phyloP scores from a whole-genome alignment of 2,329 filamentous ascomycete genomes.

The Trichoderma koningiopsis region DNA sequence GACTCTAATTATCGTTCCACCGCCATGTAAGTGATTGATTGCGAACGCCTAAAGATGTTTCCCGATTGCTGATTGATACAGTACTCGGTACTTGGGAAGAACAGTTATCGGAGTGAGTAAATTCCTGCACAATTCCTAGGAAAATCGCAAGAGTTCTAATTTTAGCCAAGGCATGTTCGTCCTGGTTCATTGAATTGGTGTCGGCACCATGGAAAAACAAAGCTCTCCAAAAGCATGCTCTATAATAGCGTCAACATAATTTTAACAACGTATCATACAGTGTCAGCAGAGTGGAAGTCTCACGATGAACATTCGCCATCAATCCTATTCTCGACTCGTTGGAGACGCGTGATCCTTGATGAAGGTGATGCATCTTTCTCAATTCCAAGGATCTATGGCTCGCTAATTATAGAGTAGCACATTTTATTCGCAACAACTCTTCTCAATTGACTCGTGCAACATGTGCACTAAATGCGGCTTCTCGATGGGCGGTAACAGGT shows the following conservation, averaged over 20 bases:
- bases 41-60: neutral
- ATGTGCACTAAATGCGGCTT: no score
- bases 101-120: neutral
- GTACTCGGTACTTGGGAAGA: slow-evolving; percentile 19
- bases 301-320: slow-evolving; percentile 16
- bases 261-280: slow-evolving; percentile 47
- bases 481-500: no score
- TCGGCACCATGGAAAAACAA: slow-evolving; percentile 37
- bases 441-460: no score
- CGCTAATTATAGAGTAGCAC: no score
- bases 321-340: slow-evolving; percentile 39
- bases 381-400: no score
- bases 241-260: slow-evolving; percentile 35
- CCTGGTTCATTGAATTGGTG: slow-evolving; percentile 34
- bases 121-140: fast-evolving
- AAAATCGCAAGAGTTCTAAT: neutral
- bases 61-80: neutral
- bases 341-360: slow-evolving; percentile 35
- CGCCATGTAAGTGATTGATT: slow-evolving; percentile 7
- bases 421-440: no score
- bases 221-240: slow-evolving; percentile 20
- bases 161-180: neutral
- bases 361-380: slow-evolving; percentile 8
- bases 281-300: slow-evolving; percentile 41
- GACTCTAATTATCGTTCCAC: slow-evolving; percentile 14